These are phyloP conservation scores for Perkinsus olseni DNA, from an alignment of 169 alveolate genomes.

Conservation along the genomic window DNA sequence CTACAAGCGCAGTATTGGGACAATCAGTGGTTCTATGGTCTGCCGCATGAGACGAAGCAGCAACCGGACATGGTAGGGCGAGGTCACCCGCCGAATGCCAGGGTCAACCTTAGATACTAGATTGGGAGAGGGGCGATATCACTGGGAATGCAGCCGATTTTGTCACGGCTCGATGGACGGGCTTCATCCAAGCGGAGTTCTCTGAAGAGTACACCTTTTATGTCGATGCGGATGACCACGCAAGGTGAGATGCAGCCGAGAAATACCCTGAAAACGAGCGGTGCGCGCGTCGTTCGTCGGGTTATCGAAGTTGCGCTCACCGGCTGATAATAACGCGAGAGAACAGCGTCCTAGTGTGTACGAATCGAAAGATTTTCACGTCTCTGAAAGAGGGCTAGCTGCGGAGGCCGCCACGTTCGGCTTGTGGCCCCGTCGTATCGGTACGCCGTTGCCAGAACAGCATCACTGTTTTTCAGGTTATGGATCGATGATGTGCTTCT, in stretches of 20 bases:
- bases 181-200: not conserved
- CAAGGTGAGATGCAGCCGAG: not conserved
- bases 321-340: too few species aligned
- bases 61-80: not conserved
- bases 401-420: too few species aligned
- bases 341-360: too few species aligned
- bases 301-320: too few species aligned
- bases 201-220: not conserved
- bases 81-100: not conserved
- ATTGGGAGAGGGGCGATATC: not conserved
- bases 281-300: not conserved
- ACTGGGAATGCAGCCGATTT: not conserved
- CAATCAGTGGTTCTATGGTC: slow-evolving; percentile 13
- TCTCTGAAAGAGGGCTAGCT: too few species aligned
- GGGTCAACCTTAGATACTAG: not conserved
- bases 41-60: slow-evolving; percentile 13
- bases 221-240: not conserved
- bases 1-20: slow-evolving; percentile 17
- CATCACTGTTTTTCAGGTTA: not conserved
- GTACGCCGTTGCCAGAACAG: too few species aligned
- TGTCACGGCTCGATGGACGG: slow-evolving; percentile 1
- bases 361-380: too few species aligned
- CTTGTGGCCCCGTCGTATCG: too few species aligned
- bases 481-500: not conserved
- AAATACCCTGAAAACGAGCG: not conserved